phyloP scores from a whole-genome alignment of 1,284 basidiomycete genomes.

The Malassezia nana region DNA sequence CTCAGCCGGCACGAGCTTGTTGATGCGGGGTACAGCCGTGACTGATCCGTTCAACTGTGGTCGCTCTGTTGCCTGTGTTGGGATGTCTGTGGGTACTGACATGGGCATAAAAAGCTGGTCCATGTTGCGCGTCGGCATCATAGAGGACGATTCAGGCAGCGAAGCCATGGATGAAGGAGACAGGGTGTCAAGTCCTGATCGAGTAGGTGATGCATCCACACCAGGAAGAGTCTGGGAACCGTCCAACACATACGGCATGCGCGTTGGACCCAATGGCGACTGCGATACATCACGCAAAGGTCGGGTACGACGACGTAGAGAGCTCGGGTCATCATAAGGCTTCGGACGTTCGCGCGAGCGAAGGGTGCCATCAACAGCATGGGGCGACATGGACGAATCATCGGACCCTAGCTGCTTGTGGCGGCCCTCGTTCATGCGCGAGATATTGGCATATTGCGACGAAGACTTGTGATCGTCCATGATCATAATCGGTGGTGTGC shows the following conservation, averaged over 20 bases:
- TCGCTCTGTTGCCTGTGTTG: not conserved
- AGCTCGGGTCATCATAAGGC: slow-evolving; percentile 27
- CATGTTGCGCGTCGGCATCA: not conserved
- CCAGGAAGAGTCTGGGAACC: not conserved
- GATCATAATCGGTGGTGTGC: slow-evolving; percentile 78
- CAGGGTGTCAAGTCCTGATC: not conserved
- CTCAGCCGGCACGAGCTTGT: slow-evolving; percentile 61
- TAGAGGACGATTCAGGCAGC: not conserved
- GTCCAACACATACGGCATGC: slow-evolving; percentile 10
- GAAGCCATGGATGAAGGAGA: not conserved
- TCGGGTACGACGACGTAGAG: slow-evolving; percentile 21
- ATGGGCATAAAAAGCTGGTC: not conserved
- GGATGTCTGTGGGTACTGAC: not conserved
- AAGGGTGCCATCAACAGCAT: not conserved
- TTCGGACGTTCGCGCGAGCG: slow-evolving; percentile 27
- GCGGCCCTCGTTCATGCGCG: not conserved
- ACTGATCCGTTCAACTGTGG: not conserved
- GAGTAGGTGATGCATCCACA: not conserved
- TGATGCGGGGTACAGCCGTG: slow-evolving; percentile 26
- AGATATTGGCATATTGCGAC: not conserved
- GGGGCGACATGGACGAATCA: slow-evolving; percentile 14
- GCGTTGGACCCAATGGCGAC: not conserved
- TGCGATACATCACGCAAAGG: not conserved
- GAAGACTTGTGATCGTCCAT: slow-evolving; percentile 86
- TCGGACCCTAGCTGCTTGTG: not conserved